Evolutionary conservation across 805 yeast genomes (phyloP), one percentile per base, ranked within the genome.

Genomic region (Zygoascus tannicola): DNA sequence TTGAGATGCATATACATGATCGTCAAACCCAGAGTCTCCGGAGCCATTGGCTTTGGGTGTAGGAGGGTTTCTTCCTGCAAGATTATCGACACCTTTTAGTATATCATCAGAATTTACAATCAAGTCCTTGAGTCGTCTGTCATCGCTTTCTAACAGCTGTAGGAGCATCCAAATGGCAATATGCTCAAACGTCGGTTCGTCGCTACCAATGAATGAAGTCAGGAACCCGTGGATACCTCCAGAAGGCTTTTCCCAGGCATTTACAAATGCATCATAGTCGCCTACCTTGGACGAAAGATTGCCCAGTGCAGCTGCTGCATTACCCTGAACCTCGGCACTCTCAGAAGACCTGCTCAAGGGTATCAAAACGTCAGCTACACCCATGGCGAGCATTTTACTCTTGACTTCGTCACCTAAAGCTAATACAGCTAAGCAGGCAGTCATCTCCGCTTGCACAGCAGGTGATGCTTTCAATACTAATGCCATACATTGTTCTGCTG

Each of bases 261-360:
- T 74, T 46, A 86, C 72, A 48, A 92, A 85, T 51, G 81, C 80
- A 47, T 79, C 74, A 63, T 88, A 88, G 55, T 85, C 88, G 55
- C 75, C 76, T 32, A 90, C 85, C 65, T 96, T 78, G 3, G 97
- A 87, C 53, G 96, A 86, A 55, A 92, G 69, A 60, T 92, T 92
- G 23, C 98, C 98, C 53, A 92, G 73, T 1, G 98, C 97, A 32
- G 98, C 98, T 14, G 97, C 98, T 2, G 95, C 84, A 64, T 92
- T 92, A 45, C 98, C 98, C 63, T 95, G 92, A 15, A 92, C 97
- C 65, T 94, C 98, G 47, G 87, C 83, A 60, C 87, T 87, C 44
- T 75, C 75, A 35, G 94, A 83, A 54, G 76, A 78, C n/a, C 33
- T 26, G 2, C 97, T 92, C 61, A 92, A 74, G 30, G 98, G 98